Evolutionary conservation across 2,329 filamentous ascomycete genomes (phyloP).

Genomic region (Chaetomium sp.): DNA sequence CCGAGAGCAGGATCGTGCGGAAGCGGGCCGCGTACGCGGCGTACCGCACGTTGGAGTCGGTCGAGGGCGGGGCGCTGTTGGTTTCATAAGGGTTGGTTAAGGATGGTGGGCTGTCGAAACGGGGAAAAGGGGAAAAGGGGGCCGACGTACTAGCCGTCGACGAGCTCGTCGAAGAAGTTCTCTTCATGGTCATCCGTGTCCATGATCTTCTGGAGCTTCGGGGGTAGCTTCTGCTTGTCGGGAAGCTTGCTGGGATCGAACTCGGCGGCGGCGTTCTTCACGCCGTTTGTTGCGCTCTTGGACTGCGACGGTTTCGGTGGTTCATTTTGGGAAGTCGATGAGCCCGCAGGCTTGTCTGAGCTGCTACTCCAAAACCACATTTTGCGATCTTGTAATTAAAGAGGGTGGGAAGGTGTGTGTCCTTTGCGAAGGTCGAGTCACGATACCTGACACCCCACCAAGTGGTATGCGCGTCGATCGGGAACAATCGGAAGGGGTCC

Average conservation of each 20-base stretch:
- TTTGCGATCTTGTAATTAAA: neutral
- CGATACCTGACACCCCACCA: neutral
- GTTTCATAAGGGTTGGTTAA: constrained; percentile 15
- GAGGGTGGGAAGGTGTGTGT: neutral
- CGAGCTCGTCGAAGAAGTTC: constrained; percentile 74
- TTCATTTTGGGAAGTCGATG: constrained; percentile 29
- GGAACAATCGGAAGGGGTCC: constrained; percentile 2
- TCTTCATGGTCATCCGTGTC: constrained; percentile 65
- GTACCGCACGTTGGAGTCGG: constrained; percentile 83
- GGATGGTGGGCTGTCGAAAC: constrained; percentile 16
- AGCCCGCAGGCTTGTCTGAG: constrained; percentile 37
- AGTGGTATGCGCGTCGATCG: constrained; percentile 6
- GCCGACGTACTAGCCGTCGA: constrained; percentile 72
- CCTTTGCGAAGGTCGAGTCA: neutral
- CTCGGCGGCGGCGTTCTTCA: constrained; percentile 34
- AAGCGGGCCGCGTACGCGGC: constrained; percentile 87
- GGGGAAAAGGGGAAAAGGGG: neutral
- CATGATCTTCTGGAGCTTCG: constrained; percentile 58
- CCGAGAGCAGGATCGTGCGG: constrained; percentile 83
- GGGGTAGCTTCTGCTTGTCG: constrained; percentile 54
- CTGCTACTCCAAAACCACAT: constrained; percentile 45
- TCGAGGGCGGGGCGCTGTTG: constrained; percentile 72
- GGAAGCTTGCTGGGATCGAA: constrained; percentile 48
- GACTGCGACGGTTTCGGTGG: constrained; percentile 34
- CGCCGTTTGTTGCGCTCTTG: constrained; percentile 36